phyloP scores from a whole-genome alignment of 352 stramenopile genomes.

The Pythium apleroticum region DNA sequence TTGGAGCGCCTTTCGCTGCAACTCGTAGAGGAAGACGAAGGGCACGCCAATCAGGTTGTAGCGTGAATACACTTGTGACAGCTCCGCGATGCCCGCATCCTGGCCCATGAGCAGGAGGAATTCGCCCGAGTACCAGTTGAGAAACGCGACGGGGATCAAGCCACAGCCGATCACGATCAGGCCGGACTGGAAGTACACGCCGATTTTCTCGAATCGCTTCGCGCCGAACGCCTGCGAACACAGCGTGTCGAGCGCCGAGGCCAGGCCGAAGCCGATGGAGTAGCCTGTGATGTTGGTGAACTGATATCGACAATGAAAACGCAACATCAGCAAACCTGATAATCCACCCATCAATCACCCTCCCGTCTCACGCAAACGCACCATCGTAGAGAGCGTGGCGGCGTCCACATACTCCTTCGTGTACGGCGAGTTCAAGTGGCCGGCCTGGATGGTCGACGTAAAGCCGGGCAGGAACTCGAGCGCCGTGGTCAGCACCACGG shows the following conservation, averaged over 20 bases:
- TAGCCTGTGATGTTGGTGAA: constrained; percentile 70
- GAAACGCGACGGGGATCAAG: constrained; percentile 42
- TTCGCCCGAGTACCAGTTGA: constrained; percentile 53
- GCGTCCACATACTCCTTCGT: constrained; percentile 68
- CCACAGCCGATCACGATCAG: constrained; percentile 49
- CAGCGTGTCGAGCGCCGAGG: constrained; percentile 74
- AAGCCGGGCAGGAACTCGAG: constrained; percentile 59
- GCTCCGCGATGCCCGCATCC: constrained; percentile 41
- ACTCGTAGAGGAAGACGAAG: constrained; percentile 43
- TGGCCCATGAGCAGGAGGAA: constrained; percentile 58
- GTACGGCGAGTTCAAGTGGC: constrained; percentile 54
- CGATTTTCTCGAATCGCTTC: constrained; percentile 52
- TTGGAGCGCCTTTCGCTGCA: constrained; percentile 62
- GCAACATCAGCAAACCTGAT: background rate
- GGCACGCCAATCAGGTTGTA: constrained; percentile 25
- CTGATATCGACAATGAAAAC: constrained; percentile 3
- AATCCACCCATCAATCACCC: background rate
- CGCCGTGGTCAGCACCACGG: constrained; percentile 45
- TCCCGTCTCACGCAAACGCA: constrained; percentile 29
- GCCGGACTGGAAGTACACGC: constrained; percentile 68
- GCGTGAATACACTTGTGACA: constrained; percentile 49
- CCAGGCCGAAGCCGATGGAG: constrained; percentile 61
- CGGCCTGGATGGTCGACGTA: constrained; percentile 61
- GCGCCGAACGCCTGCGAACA: constrained; percentile 69
- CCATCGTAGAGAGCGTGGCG: constrained; percentile 66